A percentile compares a stretch with the other conserved stretches of the same genome.
Conservation (phyloP, 164 flowering plant genomes). For the Liriodendron chinense region DNA sequence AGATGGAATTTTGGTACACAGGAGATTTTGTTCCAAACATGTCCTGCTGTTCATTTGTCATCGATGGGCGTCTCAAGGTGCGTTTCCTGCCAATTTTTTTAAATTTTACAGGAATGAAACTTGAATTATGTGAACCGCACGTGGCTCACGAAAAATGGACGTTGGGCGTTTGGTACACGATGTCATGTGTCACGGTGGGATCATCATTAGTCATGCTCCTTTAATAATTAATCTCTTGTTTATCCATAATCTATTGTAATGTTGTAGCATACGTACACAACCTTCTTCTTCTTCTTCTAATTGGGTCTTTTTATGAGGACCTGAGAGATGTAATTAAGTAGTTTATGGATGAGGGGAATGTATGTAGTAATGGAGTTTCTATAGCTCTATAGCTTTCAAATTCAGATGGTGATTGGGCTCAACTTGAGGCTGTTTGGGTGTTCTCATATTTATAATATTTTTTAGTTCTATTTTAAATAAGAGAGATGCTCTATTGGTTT, state of each 20-base stretch:
- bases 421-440: background rate
- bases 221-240: too few relatives aligned
- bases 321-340: background rate
- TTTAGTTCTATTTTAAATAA: too few relatives aligned
- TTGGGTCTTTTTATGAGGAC: too few relatives aligned
- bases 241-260: too few relatives aligned
- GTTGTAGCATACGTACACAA: too few relatives aligned
- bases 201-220: background rate
- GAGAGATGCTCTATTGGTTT: too few relatives aligned
- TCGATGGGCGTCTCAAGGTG: background rate
- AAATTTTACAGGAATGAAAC: background rate
- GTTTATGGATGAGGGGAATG: background rate
- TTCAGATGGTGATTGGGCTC: background rate
- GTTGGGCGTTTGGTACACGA: background rate
- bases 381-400: background rate
- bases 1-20: too few relatives aligned
- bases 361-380: background rate
- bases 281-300: too few relatives aligned
- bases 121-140: background rate
- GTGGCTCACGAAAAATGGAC: background rate
- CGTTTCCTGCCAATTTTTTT: background rate
- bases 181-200: background rate
- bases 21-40: background rate
- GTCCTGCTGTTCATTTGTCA: background rate
- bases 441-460: too few relatives aligned